Evolutionary conservation across 2,329 filamentous ascomycete species (phyloP).

Genomic region (Neofusicoccum cordaticola): DNA sequence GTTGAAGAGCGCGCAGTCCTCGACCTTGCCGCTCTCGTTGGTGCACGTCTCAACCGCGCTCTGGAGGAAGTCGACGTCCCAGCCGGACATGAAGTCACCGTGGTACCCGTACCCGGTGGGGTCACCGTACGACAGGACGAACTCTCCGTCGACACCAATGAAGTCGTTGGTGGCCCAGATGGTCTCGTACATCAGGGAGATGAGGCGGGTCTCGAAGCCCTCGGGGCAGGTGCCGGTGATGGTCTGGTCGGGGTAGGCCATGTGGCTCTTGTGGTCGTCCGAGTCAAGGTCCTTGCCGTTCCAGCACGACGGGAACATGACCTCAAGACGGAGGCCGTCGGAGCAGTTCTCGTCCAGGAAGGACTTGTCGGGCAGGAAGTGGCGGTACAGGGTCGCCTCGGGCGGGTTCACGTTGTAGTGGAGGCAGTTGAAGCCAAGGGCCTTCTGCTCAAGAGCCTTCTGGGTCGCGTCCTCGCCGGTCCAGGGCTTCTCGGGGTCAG

Average conservation of each 20-base stretch:
- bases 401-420: conserved; percentile 64
- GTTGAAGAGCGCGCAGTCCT: conserved; percentile 73
- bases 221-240: conserved; percentile 55
- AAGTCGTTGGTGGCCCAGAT: conserved; percentile 55
- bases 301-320: conserved; percentile 76
- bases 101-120: conserved; percentile 71
- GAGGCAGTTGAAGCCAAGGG: conserved; percentile 91
- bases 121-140: conserved; percentile 69
- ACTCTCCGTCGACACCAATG: conserved; percentile 53
- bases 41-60: conserved; percentile 72
- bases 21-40: conserved; percentile 63
- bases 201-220: conserved; percentile 53
- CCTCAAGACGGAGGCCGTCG: conserved; percentile 71
- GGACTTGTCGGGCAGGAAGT: conserved; percentile 74
- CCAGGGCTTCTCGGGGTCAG: conserved; percentile 74
- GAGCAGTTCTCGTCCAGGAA: conserved; percentile 78
- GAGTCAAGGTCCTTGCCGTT: conserved; percentile 60
- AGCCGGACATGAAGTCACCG: conserved; percentile 69
- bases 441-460: conserved; percentile 69
- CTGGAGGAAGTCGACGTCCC: conserved; percentile 65
- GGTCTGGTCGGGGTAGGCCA: conserved; percentile 57
- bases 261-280: conserved; percentile 62
- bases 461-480: conserved; percentile 63
- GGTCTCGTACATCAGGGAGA: conserved; percentile 61
- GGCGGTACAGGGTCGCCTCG: conserved; percentile 76